A percentile compares a stretch with the other conserved stretches of the same genome.
These are phyloP conservation scores for Rutstroemia sp. DNA, from an alignment of 2,329 filamentous ascomycete species.

Conservation along the genomic window DNA sequence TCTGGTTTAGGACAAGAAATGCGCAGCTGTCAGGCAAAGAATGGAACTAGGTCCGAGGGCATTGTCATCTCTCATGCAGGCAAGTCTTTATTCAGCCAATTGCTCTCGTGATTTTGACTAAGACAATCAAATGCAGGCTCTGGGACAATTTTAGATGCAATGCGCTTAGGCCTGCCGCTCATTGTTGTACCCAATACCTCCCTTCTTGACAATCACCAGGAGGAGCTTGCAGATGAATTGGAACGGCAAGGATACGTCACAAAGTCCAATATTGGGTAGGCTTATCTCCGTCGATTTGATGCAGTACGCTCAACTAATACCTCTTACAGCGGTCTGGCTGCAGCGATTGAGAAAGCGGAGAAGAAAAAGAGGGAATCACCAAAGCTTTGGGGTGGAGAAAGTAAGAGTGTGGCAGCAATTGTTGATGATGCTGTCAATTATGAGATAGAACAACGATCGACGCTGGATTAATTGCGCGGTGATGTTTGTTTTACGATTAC, in stretches of 20 bases:
- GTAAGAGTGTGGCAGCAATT: slow-evolving; percentile 16
- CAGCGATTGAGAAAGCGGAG: slow-evolving; percentile 18
- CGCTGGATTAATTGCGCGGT: neutral
- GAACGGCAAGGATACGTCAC: slow-evolving; percentile 68
- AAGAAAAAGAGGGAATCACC: neutral
- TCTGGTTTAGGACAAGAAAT: slow-evolving; percentile 44
- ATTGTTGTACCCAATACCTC: slow-evolving; percentile 81
- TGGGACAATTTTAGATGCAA: slow-evolving; percentile 78
- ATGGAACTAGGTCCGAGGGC: slow-evolving; percentile 43
- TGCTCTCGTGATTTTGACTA: neutral
- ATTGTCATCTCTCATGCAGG: slow-evolving; percentile 86
- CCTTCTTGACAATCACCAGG: slow-evolving; percentile 85
- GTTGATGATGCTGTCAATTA: slow-evolving; percentile 22
- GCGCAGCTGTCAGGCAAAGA: slow-evolving; percentile 39
- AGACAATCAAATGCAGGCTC: slow-evolving; percentile 51
- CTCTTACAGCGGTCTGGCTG: slow-evolving; percentile 13
- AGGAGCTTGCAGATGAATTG: slow-evolving; percentile 74
- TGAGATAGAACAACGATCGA: slow-evolving; percentile 16
- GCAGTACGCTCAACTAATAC: neutral
- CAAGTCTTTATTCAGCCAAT: slow-evolving; percentile 34
- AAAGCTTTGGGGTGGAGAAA: slow-evolving; percentile 18
- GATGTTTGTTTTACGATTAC: neutral
- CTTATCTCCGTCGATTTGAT: neutral
- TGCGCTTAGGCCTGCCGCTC: slow-evolving; percentile 67
- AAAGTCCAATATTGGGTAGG: slow-evolving; percentile 21